Percentiles rank a stretch among this genome's conserved stretches.
Conservation (phyloP, 225 moss, liverwort and hornwort genomes). For the Antitrichia curtipendula region DNA sequence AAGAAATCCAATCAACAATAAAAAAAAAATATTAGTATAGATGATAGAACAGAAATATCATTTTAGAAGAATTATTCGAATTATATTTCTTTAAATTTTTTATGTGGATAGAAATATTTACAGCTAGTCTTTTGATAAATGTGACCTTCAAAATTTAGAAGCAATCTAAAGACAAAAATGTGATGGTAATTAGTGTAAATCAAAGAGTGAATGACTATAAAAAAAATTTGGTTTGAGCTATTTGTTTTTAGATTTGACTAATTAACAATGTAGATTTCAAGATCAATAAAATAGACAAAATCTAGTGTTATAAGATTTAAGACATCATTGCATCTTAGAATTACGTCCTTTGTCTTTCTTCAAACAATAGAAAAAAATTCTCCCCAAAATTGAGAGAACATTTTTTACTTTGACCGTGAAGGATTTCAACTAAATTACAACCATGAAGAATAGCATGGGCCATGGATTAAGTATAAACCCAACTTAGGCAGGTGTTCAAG, state of each 20-base stretch:
- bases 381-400: background rate
- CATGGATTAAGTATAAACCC: background rate
- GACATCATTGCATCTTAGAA: background rate
- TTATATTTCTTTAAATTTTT: background rate
- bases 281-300: background rate
- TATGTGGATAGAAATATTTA: background rate
- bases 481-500: background rate
- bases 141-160: background rate
- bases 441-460: background rate
- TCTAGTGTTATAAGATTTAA: background rate
- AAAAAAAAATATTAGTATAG: background rate
- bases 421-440: background rate
- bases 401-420: too few species aligned
- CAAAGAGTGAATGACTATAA: background rate
- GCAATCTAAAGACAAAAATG: background rate
- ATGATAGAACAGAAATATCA: background rate
- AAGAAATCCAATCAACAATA: background rate
- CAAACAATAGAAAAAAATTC: background rate
- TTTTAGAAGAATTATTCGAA: background rate
- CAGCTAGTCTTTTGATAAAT: background rate
- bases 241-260: background rate
- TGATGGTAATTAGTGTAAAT: background rate
- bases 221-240: background rate
- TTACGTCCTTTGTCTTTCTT: background rate
- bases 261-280: fast-evolving